These are phyloP conservation scores for Isabelozyma heimii DNA, from an alignment of 805 yeast genomes.

Conservation along the genomic window DNA sequence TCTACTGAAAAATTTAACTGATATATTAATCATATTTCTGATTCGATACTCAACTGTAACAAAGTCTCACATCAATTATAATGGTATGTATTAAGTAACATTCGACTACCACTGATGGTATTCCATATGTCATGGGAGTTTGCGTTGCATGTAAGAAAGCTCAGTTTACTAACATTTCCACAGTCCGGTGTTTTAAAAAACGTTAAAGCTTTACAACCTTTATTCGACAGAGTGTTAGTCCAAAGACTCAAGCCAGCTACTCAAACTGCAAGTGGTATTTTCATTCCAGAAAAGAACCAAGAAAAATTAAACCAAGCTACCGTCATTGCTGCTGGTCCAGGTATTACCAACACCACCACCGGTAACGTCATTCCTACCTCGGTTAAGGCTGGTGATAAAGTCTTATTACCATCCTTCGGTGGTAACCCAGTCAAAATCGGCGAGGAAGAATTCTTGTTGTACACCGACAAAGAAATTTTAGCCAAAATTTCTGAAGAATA, in stretches of 20 bases:
- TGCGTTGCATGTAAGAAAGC: not conserved
- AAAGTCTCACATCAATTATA: not conserved
- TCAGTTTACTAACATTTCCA: not conserved
- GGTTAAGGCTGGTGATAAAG: conserved; percentile 89
- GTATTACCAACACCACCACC: conserved; percentile 63
- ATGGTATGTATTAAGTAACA: not conserved
- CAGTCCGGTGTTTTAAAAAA: conserved; percentile 60
- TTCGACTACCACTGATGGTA: no score
- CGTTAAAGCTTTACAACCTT: conserved; percentile 85
- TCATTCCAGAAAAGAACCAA: conserved; percentile 93
- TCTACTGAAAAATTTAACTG: not conserved
- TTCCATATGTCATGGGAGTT: no score
- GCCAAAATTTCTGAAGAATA: conserved; percentile 69
- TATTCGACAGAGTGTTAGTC: conserved; percentile 93
- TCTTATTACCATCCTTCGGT: conserved; percentile 91
- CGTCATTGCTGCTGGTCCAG: conserved; percentile 95
- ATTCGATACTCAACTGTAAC: not conserved
- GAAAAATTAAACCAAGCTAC: conserved; percentile 90
- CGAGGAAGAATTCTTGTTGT: conserved; percentile 76
- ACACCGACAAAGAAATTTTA: conserved; percentile 91
- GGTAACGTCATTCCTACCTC: conserved; percentile 73
- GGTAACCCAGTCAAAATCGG: conserved; percentile 87
- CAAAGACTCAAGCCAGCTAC: conserved; percentile 91
- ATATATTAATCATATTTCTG: no score
- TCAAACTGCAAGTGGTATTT: conserved; percentile 89